A percentile compares a stretch with the other conserved stretches of the same genome.
Evolutionary conservation across 768 basidiomycete genomes (phyloP).

Genomic region (Boletus sp.): DNA sequence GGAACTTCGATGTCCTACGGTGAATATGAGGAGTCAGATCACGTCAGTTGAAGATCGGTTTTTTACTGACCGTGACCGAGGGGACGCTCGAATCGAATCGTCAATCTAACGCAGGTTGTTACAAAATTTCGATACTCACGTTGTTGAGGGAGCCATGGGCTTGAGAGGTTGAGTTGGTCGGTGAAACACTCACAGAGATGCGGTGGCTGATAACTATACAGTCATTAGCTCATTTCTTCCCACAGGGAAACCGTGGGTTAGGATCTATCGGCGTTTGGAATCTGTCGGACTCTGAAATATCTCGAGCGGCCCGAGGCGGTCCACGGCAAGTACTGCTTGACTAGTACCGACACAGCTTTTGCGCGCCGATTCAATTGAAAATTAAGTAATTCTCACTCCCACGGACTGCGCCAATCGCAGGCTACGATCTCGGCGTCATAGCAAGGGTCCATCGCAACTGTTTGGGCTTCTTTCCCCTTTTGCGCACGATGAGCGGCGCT

Average conservation of each 20-base stretch:
- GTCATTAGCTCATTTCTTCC: slow-evolving; percentile 28
- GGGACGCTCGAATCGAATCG: slow-evolving; percentile 36
- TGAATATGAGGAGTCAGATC: slow-evolving; percentile 8
- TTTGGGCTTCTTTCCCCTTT: neutral
- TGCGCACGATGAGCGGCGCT: neutral
- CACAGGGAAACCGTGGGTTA: slow-evolving; percentile 9
- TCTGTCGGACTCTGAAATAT: too few relatives aligned
- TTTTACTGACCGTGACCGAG: slow-evolving; percentile 41
- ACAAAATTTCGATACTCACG: slow-evolving; percentile 37
- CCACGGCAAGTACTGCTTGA: too few relatives aligned
- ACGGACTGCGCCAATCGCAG: too few relatives aligned
- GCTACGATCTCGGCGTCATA: too few relatives aligned
- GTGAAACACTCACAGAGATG: slow-evolving; percentile 10
- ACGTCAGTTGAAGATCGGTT: neutral
- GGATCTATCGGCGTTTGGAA: too few relatives aligned
- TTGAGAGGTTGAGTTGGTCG: slow-evolving; percentile 40
- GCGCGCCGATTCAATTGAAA: too few relatives aligned
- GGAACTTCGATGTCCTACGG: slow-evolving; percentile 89
- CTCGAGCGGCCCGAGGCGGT: too few relatives aligned
- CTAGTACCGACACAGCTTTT: too few relatives aligned
- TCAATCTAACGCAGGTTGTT: neutral
- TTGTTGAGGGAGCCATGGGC: slow-evolving; percentile 51
- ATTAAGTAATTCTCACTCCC: too few relatives aligned
- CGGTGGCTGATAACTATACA: slow-evolving; percentile 42
- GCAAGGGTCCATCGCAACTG: too few relatives aligned